A percentile compares a stretch with the other conserved stretches of the same genome.
phyloP scores from a whole-genome alignment of 83 land plant genomes.

The Picea abies region DNA sequence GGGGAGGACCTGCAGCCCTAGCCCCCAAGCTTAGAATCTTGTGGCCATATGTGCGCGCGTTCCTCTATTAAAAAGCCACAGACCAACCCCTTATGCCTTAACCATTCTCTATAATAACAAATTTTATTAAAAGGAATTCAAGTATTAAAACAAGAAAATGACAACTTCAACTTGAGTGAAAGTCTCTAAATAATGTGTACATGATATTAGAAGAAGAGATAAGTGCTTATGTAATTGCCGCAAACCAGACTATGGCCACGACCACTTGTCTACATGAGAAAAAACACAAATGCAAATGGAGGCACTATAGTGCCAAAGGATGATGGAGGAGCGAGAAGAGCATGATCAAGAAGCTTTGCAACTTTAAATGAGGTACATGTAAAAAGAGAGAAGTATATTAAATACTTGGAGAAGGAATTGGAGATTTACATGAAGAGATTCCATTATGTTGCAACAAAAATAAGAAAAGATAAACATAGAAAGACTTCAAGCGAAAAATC shows the following conservation, averaged over 20 bases:
- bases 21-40: too few species aligned
- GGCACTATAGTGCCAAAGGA: conserved; percentile 58
- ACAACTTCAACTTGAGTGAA: conserved; percentile 51
- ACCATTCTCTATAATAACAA: too few species aligned
- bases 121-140: too few species aligned
- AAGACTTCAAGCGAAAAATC: not conserved
- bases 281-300: conserved; percentile 69
- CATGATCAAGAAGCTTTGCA: conserved; percentile 63
- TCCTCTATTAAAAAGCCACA: too few species aligned
- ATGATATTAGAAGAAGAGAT: conserved; percentile 69
- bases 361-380: conserved; percentile 24
- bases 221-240: conserved; percentile 58
- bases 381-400: conserved; percentile 45
- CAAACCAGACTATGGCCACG: conserved; percentile 82
- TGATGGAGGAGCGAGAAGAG: conserved; percentile 74
- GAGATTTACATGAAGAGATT: conserved; percentile 27
- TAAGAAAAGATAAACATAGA: not conserved
- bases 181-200: conserved; percentile 40
- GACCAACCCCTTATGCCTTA: too few species aligned
- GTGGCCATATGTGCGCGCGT: too few species aligned
- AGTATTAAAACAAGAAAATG: conserved; percentile 18
- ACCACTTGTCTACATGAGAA: conserved; percentile 59
- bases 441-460: not conserved
- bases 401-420: conserved; percentile 45
- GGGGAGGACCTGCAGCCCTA: too few species aligned